Conservation (phyloP, 108 stramenopile species). For the Discostella pseudostelligera region DNA sequence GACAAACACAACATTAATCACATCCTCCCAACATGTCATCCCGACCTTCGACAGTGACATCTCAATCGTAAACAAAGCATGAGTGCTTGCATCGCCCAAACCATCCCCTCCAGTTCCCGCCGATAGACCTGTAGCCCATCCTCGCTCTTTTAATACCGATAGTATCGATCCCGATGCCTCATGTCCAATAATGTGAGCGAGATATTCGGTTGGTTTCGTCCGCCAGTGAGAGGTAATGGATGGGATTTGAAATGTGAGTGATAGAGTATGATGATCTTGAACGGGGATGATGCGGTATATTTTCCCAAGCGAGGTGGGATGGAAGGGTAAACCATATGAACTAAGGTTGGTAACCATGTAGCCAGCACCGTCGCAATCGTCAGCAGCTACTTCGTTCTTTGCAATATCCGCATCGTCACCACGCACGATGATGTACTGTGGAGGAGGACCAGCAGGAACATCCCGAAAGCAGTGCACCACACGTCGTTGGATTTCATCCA, state of each 20-base stretch:
- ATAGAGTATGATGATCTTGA: constrained; percentile 61
- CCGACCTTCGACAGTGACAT: constrained; percentile 71
- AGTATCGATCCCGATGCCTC: constrained; percentile 80
- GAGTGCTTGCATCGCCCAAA: constrained; percentile 63
- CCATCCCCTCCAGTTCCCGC: constrained; percentile 83
- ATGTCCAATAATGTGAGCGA: constrained; percentile 84
- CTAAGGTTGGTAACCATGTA: constrained; percentile 23
- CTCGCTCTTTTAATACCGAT: constrained; percentile 55
- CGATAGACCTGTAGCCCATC: constrained; percentile 67
- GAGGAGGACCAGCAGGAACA: constrained; percentile 64
- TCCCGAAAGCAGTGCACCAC: constrained; percentile 63
- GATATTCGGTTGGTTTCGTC: constrained; percentile 74
- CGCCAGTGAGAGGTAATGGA: constrained; percentile 60
- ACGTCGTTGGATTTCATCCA: constrained; percentile 70
- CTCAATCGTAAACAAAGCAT: constrained; percentile 71
- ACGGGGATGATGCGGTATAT: constrained; percentile 77
- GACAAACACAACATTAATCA: constrained; percentile 58
- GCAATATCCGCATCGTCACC: no score
- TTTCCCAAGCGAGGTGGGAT: constrained; percentile 45
- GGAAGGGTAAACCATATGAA: constrained; percentile 58
- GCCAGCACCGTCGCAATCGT: background rate
- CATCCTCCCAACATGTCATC: constrained; percentile 61
- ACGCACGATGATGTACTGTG: no score
- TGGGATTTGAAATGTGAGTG: constrained; percentile 78
- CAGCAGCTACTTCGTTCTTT: no score